Evolutionary conservation across 1,284 basidiomycete genomes (phyloP).

Genomic region (Xerocomus nothofagi): DNA sequence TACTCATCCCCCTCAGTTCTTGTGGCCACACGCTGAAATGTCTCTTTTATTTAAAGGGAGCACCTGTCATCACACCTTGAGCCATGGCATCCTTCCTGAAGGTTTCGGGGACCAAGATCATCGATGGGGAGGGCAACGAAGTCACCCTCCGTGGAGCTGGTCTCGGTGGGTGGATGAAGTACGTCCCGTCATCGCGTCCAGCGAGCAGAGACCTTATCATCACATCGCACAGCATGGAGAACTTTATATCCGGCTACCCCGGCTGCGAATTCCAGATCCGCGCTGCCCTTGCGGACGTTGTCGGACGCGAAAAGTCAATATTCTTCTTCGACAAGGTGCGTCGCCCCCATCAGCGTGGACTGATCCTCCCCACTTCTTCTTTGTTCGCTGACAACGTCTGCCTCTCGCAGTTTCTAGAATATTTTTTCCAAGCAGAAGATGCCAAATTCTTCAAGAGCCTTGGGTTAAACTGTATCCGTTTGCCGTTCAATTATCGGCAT

Average conservation of each 20-base stretch:
- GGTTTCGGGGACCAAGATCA: constrained; percentile 56
- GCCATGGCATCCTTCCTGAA: constrained; percentile 44
- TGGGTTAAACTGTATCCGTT: constrained; percentile 70
- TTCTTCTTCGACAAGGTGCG: constrained; percentile 77
- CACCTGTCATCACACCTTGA: neutral
- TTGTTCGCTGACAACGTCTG: neutral
- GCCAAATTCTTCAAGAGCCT: constrained; percentile 68
- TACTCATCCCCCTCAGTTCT: neutral
- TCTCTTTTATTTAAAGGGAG: constrained; percentile 15
- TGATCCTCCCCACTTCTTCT: neutral
- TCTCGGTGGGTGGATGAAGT: constrained; percentile 73
- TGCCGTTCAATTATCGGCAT: constrained; percentile 67
- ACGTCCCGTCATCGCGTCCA: constrained; percentile 26
- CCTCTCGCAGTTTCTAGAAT: constrained; percentile 59
- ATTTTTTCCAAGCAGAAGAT: constrained; percentile 73
- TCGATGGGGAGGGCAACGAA: constrained; percentile 54
- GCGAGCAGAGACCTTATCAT: constrained; percentile 5
- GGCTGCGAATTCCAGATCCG: constrained; percentile 68
- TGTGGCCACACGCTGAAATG: neutral
- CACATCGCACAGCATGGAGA: constrained; percentile 51
- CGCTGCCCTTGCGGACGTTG: constrained; percentile 58
- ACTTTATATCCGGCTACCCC: constrained; percentile 62
- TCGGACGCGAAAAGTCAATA: constrained; percentile 67
- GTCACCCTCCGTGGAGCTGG: constrained; percentile 66
- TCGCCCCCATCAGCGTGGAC: neutral